Evolutionary conservation across 176 grass and related monocot genomes (phyloP), one percentile per base, ranked within the genome.

Genomic region (Oryza longistaminata): DNA sequence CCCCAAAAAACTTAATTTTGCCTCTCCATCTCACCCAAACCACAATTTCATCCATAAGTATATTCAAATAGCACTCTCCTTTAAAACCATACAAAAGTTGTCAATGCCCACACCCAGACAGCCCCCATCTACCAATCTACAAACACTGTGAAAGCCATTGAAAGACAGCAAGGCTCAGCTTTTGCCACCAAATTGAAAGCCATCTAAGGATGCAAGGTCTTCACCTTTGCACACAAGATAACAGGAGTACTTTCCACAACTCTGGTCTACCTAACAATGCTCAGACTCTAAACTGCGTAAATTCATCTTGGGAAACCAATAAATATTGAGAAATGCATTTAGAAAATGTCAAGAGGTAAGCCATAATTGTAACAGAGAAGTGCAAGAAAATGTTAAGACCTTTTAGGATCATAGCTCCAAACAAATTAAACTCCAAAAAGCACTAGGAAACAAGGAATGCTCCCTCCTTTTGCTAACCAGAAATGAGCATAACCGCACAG

Each of bases 391-490:
- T 13, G 19, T 33, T 55, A 1, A 64, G 71, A 11, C 2, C 9
- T 4, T 24, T 64, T 29, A 10, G 42, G 37, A 83, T 2, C 4
- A 78, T 11, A 70, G 60, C 31, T 42, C 11, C 49, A 48, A 52
- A 52, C 16, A 79, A 68, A 76, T 52, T 48, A 64, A 61, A 50
- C 21, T 64, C 73, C 53, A 53, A 69, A 69, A 48, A 68, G 42
- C 42, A 48, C 6, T 6, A 11, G 11, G 64, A 85, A 50, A 79
- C 21, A 69, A 14, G 26, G 2, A 64, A 71, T 43, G 27, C 3
- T 25, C 13, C 42, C 42, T 69, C 8, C 22, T 74, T 70, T 75
- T 68, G 42, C 15, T 29, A 80, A 70, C 35, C 10, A 79, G 26
- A 87, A 11, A 50, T 67, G 1, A 35, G 7, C 16, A 79, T 7